Evolutionary conservation across 202 grass and related monocot species (phyloP).

Genomic region (Schoenoplectus tabernaemontani): DNA sequence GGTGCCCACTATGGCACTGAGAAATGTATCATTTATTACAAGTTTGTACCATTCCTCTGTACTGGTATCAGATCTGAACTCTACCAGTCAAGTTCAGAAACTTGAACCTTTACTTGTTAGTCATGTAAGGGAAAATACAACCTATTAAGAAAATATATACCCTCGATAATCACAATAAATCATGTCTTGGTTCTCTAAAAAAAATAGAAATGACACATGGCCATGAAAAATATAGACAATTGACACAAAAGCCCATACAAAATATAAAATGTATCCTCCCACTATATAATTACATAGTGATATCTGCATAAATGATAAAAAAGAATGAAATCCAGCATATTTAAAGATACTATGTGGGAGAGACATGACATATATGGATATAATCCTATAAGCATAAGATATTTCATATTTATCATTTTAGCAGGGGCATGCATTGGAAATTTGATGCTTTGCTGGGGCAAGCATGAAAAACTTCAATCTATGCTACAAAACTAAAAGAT

Average conservation of each 20-base stretch:
- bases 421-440: neutral
- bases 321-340: neutral
- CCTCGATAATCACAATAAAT: slow-evolving; percentile 5
- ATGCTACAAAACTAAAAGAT: neutral
- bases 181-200: neutral
- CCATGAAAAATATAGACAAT: neutral
- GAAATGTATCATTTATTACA: neutral
- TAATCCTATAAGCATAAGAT: too few relatives aligned
- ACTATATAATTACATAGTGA: too few relatives aligned
- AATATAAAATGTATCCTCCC: too few relatives aligned
- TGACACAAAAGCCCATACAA: neutral
- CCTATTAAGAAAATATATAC: slow-evolving; percentile 31
- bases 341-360: neutral
- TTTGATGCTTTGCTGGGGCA: neutral
- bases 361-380: too few relatives aligned
- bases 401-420: neutral
- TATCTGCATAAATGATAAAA: neutral
- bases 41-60: neutral
- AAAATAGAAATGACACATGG: neutral
- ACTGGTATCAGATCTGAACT: neutral
- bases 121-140: slow-evolving; percentile 47
- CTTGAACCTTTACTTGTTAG: neutral
- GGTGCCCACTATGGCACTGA: too few relatives aligned
- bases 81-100: neutral
- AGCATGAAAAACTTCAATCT: neutral